phyloP scores from a whole-genome alignment of 2,329 filamentous ascomycete species.

The Bipolaris victoriae region DNA sequence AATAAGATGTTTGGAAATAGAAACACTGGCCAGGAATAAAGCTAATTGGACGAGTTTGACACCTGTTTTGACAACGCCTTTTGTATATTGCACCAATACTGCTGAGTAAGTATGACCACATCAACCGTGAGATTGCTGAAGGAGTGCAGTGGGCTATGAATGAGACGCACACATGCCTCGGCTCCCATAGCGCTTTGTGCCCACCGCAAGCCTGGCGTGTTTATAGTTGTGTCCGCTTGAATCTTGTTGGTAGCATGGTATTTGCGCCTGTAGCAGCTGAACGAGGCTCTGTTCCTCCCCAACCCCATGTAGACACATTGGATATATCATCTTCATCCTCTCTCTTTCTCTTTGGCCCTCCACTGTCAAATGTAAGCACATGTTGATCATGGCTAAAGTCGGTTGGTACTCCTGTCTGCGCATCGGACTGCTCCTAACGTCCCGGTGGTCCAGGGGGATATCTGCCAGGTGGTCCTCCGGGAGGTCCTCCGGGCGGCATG shows the following conservation, averaged over 20 bases:
- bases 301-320: constrained; percentile 17
- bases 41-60: background rate
- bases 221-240: constrained; percentile 12
- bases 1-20: background rate
- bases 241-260: constrained; percentile 19
- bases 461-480: constrained; percentile 30
- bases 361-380: constrained; percentile 3
- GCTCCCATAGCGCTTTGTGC: background rate
- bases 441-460: constrained; percentile 38
- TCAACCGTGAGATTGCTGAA: constrained; percentile 16
- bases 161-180: constrained; percentile 1
- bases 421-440: constrained; percentile 28
- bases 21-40: background rate
- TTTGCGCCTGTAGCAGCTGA: constrained; percentile 33
- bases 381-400: constrained; percentile 8
- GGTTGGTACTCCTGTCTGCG: constrained; percentile 13
- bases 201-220: background rate
- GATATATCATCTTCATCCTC: constrained; percentile 26
- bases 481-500: constrained; percentile 34
- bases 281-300: constrained; percentile 7
- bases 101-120: constrained; percentile 16
- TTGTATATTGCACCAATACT: background rate
- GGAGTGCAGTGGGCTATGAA: background rate
- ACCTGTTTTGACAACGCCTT: background rate
- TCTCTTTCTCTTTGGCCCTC: constrained; percentile 16